These are phyloP conservation scores for Thalassiosira oceanica DNA, from an alignment of 352 stramenopile species.

Conservation along the genomic window DNA sequence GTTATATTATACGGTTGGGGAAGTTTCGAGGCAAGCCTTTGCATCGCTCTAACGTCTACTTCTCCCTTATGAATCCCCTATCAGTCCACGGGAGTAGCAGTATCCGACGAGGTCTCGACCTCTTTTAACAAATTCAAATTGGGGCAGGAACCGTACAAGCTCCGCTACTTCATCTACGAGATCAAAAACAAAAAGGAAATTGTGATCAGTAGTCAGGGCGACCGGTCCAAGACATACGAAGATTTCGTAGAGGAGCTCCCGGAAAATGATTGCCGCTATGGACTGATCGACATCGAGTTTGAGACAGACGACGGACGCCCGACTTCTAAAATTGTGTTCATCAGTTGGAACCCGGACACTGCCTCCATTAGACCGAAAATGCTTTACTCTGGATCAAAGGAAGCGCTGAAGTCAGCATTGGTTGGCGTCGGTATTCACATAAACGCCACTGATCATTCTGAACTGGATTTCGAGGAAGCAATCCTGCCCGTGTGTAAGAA, in stretches of 20 bases:
- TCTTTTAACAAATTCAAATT: constrained; percentile 96
- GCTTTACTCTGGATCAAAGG: constrained; percentile 93
- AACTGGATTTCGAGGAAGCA: constrained; percentile 74
- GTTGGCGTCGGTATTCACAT: constrained; percentile 93
- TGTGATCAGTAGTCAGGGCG: constrained; percentile 87
- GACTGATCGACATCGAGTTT: constrained; percentile 79
- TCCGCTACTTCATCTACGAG: constrained; percentile 94
- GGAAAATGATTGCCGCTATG: constrained; percentile 77
- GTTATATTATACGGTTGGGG: no score
- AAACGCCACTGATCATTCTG: constrained; percentile 81
- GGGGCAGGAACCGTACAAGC: constrained; percentile 88
- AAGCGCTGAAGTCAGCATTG: constrained; percentile 91
- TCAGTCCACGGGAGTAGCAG: constrained; percentile 90
- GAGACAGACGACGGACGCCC: constrained; percentile 65
- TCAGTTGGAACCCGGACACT: constrained; percentile 88
- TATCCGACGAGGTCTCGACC: constrained; percentile 89
- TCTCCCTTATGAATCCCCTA: neutral
- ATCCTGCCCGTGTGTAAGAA: constrained; percentile 74
- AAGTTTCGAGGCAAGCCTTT: no score
- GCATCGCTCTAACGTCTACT: neutral
- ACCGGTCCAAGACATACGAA: constrained; percentile 77
- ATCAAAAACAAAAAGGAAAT: constrained; percentile 91
- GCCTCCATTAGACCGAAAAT: constrained; percentile 92
- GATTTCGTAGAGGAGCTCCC: constrained; percentile 74
- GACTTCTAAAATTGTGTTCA: constrained; percentile 79